Evolutionary conservation across 306 rosid species (phyloP), one percentile per base, ranked within the genome.

Genomic region (Trifolium dubium): DNA sequence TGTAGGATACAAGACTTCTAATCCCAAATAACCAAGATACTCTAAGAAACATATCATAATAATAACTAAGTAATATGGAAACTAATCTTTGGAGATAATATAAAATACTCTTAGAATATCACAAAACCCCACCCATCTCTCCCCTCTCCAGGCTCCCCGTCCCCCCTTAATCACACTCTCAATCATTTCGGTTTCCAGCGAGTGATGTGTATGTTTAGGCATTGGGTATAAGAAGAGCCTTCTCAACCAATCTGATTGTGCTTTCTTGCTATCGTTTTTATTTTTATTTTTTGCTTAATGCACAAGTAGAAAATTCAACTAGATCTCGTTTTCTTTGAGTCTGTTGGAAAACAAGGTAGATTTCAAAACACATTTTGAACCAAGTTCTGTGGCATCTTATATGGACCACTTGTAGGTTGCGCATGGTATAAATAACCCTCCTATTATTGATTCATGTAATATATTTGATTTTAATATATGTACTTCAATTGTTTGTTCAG

Each of bases 391-490:
- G 35, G 4, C 15, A 55, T 10, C 62, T n/a, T n/a, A n/a, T n/a
- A n/a, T n/a, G n/a, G n/a, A n/a, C n/a, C n/a, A n/a, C n/a, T n/a
- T n/a, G n/a, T n/a, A n/a, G n/a, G n/a, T n/a, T n/a, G 56, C 17
- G 28, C 56, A 15, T 50, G 1, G 58, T 51, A 51, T 51, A 34
- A 5, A 34, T 34, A 56, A 56, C 7, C 34, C 35, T 28, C n/a
- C 17, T 63, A 63, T 15, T 17, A 15, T 35, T 63, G 29, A 46
- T 64, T 43, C 61, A 39, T 79, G 67, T 62, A 35, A 63, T 39
- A 34, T 63, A 71, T 65, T 47, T 32, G 43, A 69, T 32, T 31
- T 61, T 8, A 55, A 23, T 14, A 18, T 17, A 6, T 69, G 10
- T 44, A 34, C 46, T 63, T 62, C 12, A 50, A 63, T 43, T 41